Conservation (phyloP, 805 yeast genomes). For the Starmerella stellata region DNA sequence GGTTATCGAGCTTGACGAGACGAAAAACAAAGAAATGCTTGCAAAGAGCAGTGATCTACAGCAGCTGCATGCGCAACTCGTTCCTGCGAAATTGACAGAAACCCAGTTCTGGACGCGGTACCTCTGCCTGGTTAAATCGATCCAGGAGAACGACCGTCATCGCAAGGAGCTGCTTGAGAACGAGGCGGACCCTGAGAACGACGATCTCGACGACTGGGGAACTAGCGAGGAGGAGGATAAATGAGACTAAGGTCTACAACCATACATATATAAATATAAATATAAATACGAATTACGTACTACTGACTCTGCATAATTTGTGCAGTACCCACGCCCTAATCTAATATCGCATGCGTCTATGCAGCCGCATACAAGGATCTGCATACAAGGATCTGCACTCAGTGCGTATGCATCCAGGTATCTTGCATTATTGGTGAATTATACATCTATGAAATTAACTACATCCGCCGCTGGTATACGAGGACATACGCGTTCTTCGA, state of each 20-base stretch:
- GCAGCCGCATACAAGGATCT: no score
- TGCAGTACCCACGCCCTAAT: no score
- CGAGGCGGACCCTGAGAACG: neutral
- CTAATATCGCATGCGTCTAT: no score
- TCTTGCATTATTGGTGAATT: no score
- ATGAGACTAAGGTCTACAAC: no score
- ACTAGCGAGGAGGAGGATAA: constrained; percentile 13
- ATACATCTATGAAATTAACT: no score
- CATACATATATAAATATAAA: no score
- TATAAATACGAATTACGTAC: no score
- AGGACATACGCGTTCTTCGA: constrained; percentile 68
- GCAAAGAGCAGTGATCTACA: constrained; percentile 34
- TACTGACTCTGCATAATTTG: no score
- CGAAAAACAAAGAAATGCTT: constrained; percentile 31
- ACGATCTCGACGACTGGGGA: constrained; percentile 32
- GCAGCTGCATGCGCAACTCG: constrained; percentile 40
- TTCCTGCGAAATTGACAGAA: constrained; percentile 44
- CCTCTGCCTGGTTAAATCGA: constrained; percentile 34
- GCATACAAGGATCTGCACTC: no score
- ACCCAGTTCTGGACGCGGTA: constrained; percentile 60
- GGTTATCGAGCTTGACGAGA: constrained; percentile 31
- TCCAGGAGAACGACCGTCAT: constrained; percentile 43
- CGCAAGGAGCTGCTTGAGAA: constrained; percentile 40
- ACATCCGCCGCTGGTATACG: constrained; percentile 39
- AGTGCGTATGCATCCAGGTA: no score